Base-by-base conservation (phyloP, 139 green algal genomes). In the Coelastrella sp. region DNA sequence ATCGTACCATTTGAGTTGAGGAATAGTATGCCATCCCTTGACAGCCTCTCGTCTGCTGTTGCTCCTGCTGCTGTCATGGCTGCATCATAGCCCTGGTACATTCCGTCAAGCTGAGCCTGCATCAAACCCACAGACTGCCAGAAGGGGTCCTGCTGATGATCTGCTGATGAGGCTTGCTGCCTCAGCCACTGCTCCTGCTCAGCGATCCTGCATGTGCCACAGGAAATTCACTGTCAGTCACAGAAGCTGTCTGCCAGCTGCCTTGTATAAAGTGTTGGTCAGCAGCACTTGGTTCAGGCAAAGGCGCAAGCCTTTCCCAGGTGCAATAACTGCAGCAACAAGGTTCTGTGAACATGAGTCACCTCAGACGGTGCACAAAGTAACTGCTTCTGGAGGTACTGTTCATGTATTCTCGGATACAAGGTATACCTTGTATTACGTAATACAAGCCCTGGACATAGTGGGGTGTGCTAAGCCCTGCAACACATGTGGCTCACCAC, bases 101-200 rank as follows among this genome's bases (percentile, higher is more conserved):
- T 32, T 0, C 96, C 96, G 14, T 97, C 92, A 79, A 96, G 96
- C 84, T 97, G 96, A 3, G 73, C 58, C 64, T 95, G 56, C 61
- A 95, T 59, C 73, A 95, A 80, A 7, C 87, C 94, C 7, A 95
- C 75, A 23, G 90, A 66, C 22, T 84, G 61, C 94, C 94, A 96
- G 22, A 89, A 95, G 64, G 84, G 60, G 60, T 92, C 84, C 10
- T 56, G 10, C 1, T 83, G 17, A 66, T 76, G 54, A 3, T 80
- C 75, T 14, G 82, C 54, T 3, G 82, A 66, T 20, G 82, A n/a
- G 4, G 94, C 85, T 58, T 92, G 78, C 16, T 73, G n/a, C 10
- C 59, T 75, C 22, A 93, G 61, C 94, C 94, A 96, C 0, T 2
- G 58, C 74, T 97, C 92, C 92, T 97, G 95, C 23, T 92, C 59